These are phyloP conservation scores for Ophiocordyceps sinensis DNA, from an alignment of 2,329 filamentous ascomycete genomes.

Conservation along the genomic window DNA sequence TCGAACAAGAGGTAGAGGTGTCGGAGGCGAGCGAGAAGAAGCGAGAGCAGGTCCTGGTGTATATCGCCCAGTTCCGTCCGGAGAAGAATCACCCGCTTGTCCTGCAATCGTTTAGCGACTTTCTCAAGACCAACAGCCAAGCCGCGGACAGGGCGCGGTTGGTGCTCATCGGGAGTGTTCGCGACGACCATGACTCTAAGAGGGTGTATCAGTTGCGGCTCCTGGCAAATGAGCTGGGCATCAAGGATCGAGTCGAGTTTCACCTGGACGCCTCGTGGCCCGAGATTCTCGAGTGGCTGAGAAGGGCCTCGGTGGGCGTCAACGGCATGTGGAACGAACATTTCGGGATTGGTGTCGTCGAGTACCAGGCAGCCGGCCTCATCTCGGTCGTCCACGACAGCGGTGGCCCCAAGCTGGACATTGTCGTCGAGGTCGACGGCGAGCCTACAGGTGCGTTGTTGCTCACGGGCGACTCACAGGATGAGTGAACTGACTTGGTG, in stretches of 20 bases:
- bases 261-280: conserved; percentile 83
- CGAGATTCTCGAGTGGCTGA: conserved; percentile 67
- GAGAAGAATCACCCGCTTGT: conserved; percentile 94
- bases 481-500: neutral
- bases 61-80: conserved; percentile 93
- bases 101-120: conserved; percentile 67
- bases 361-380: conserved; percentile 91
- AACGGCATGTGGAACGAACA: conserved; percentile 99
- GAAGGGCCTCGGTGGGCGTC: conserved; percentile 67
- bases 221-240: conserved; percentile 70
- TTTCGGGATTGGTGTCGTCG: conserved; percentile 95
- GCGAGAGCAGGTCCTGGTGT: conserved; percentile 63
- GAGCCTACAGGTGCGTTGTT: conserved; percentile 54
- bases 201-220: conserved; percentile 80
- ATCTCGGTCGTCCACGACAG: conserved; percentile 89
- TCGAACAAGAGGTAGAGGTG: conserved; percentile 61
- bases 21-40: conserved; percentile 51
- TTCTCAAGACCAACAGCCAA: conserved; percentile 41
- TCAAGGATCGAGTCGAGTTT: conserved; percentile 76
- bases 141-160: conserved; percentile 47
- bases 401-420: conserved; percentile 85
- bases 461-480: neutral
- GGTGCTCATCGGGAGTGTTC: conserved; percentile 82
- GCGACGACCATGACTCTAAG: conserved; percentile 66
- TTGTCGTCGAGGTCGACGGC: conserved; percentile 69